Conservation (phyloP, 2,329 filamentous ascomycete genomes). For the Didymellaceae sp. region DNA sequence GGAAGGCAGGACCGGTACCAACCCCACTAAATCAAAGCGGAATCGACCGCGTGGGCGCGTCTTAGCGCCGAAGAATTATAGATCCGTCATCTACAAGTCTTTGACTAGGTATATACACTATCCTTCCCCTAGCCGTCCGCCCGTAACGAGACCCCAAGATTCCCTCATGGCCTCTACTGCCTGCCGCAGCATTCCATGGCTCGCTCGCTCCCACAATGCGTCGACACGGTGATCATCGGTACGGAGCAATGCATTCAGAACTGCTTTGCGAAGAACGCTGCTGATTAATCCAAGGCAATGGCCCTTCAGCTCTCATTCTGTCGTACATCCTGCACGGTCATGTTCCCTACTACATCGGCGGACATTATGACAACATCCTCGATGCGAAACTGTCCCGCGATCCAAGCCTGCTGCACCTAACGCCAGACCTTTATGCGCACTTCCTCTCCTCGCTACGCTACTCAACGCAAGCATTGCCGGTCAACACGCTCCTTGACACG, state of each 20-base stretch:
- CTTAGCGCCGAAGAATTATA: slow-evolving; percentile 38
- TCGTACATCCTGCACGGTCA: slow-evolving; percentile 69
- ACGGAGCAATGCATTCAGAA: background rate
- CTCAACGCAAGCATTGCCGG: slow-evolving; percentile 65
- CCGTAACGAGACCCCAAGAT: slow-evolving; percentile 14
- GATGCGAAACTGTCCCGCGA: slow-evolving; percentile 60
- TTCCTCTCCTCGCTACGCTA: slow-evolving; percentile 66
- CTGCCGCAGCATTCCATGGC: slow-evolving; percentile 47
- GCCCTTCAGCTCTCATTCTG: slow-evolving; percentile 66
- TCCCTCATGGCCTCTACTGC: slow-evolving; percentile 42
- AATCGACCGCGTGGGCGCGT: slow-evolving; percentile 21
- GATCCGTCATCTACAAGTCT: slow-evolving; percentile 34
- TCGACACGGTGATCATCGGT: slow-evolving; percentile 52
- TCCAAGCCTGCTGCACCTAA: slow-evolving; percentile 57
- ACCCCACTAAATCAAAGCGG: slow-evolving; percentile 27
- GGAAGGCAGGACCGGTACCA: slow-evolving; percentile 33
- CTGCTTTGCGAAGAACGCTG: background rate
- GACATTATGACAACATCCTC: slow-evolving; percentile 64
- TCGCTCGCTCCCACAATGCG: slow-evolving; percentile 43
- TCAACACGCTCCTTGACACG: slow-evolving; percentile 67
- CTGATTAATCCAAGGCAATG: slow-evolving; percentile 59
- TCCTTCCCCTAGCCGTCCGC: slow-evolving; percentile 19
- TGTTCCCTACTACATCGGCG: slow-evolving; percentile 62
- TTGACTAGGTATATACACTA: slow-evolving; percentile 30
- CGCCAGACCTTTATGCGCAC: slow-evolving; percentile 61